Evolutionary conservation across 2,329 filamentous ascomycete species (phyloP).

Genomic region (Fonsecaea erecta): DNA sequence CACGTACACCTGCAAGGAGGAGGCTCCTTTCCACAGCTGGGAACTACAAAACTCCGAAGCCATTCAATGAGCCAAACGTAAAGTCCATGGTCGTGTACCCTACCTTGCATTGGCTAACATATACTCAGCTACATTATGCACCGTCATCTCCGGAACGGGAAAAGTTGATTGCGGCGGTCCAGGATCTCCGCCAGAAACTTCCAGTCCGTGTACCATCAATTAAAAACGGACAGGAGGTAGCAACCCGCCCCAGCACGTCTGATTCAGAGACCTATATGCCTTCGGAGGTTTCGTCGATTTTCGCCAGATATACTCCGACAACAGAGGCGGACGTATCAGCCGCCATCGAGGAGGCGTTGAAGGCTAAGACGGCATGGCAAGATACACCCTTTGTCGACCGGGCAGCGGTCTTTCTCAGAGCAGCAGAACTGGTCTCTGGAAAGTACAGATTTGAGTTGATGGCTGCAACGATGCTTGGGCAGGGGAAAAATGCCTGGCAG

Average conservation of each 20-base stretch:
- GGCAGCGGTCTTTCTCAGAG: conserved; percentile 92
- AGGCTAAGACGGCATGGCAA: conserved; percentile 84
- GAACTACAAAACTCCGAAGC: conserved; percentile 27
- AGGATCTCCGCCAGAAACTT: conserved; percentile 42
- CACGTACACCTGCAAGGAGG: neutral
- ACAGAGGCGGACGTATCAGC: conserved; percentile 42
- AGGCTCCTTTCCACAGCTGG: conserved; percentile 30
- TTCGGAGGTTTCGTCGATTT: conserved; percentile 43
- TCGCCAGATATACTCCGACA: conserved; percentile 46
- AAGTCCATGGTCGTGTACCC: neutral
- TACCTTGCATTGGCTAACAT: neutral
- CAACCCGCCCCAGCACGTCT: conserved; percentile 8
- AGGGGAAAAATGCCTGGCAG: conserved; percentile 98
- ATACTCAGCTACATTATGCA: conserved; percentile 36
- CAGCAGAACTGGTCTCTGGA: conserved; percentile 82
- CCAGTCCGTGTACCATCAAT: conserved; percentile 43
- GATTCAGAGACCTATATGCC: conserved; percentile 38
- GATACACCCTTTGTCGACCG: conserved; percentile 87
- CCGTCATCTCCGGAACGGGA: conserved; percentile 42
- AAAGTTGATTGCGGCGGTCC: conserved; percentile 42
- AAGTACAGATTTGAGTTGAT: conserved; percentile 98
- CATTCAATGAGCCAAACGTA: conserved; percentile 35
- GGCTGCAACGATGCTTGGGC: conserved; percentile 92
- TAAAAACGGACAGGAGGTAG: conserved; percentile 19
- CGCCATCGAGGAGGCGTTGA: conserved; percentile 82